Evolutionary conservation across 768 basidiomycete genomes (phyloP).

Genomic region (Hydnomerulius pinastri): DNA sequence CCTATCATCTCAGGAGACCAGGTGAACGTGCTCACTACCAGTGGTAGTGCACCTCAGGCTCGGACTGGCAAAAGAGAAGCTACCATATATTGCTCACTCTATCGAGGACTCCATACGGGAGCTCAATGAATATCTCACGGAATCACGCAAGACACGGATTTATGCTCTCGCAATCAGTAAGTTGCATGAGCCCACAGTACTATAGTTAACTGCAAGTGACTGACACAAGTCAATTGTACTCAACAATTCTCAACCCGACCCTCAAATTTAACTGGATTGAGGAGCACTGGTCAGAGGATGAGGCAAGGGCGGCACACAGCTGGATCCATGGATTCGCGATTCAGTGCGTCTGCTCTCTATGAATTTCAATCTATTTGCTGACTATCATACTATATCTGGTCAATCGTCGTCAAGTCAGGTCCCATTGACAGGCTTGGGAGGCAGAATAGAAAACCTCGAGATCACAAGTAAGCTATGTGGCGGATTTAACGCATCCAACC

Average conservation of each 20-base stretch:
- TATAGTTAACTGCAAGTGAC: too few species aligned
- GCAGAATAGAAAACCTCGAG: constrained; percentile 28
- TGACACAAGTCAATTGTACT: background rate
- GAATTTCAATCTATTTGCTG: too few species aligned
- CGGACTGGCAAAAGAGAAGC: too few species aligned
- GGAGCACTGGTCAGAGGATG: constrained; percentile 8
- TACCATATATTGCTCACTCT: too few species aligned
- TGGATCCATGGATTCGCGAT: too few species aligned
- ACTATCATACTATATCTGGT: too few species aligned
- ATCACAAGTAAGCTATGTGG: constrained; percentile 31
- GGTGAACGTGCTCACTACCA: too few species aligned
- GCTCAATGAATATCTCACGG: background rate
- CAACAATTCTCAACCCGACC: constrained; percentile 15
- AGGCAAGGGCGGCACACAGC: too few species aligned
- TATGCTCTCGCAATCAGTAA: constrained; percentile 15
- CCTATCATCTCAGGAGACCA: too few species aligned
- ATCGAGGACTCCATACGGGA: too few species aligned
- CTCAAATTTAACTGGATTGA: constrained; percentile 16
- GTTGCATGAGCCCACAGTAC: background rate
- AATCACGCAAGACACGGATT: constrained; percentile 12
- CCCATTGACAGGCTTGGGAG: constrained; percentile 4
- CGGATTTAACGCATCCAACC: constrained; percentile 29
- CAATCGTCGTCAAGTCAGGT: background rate
- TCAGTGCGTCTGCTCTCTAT: too few species aligned
- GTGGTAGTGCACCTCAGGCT: too few species aligned